Evolutionary conservation across 306 rosid genomes (phyloP), one percentile per base, ranked within the genome.

Genomic region (Sindora glabra): DNA sequence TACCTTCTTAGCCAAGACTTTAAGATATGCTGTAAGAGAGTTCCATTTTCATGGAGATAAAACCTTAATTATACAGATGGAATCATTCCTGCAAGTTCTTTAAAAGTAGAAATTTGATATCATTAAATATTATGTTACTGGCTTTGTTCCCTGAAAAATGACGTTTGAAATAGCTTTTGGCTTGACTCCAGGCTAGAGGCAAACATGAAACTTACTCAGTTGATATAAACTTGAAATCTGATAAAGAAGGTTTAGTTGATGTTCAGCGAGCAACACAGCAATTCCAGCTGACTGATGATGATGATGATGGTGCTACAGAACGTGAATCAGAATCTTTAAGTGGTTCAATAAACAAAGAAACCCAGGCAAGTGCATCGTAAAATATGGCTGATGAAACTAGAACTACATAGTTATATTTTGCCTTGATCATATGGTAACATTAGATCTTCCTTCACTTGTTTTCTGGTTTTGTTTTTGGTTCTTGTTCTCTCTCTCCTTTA

Each of bases 131-230:
- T n/a, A 52, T 36, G 23, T 66, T 45, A 19, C 63, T 45, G 25
- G 42, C 32, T 27, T 36, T 13, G 9, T 67, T 58, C 42, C 44
- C 54, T 63, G 50, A 34, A 29, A 21, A 42, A 26, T 21, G 56
- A 8, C 13, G 12, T 56, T 48, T 56, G 30, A 56, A 22, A 37
- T 67, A 34, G 47, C 68, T 34, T 66, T 39, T 67, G 55, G 29
- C 41, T 30, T 62, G 62, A 48, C 61, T 73, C 34, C 37, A 84
- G 87, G 74, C 72, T 72, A 63, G 33, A 27, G 72, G 57, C 55
- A 51, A 59, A 61, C 38, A 49, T 49, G 75, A 30, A 68, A 65
- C 44, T 51, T 58, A 59, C 67, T 73, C 61, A 38, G 62, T 64
- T 60, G 23, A 67, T 44, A 19, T 34, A 18, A 73, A 72, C 72